Base-by-base conservation (phyloP, 257 asterid genomes). In the Ballota nigra region DNA sequence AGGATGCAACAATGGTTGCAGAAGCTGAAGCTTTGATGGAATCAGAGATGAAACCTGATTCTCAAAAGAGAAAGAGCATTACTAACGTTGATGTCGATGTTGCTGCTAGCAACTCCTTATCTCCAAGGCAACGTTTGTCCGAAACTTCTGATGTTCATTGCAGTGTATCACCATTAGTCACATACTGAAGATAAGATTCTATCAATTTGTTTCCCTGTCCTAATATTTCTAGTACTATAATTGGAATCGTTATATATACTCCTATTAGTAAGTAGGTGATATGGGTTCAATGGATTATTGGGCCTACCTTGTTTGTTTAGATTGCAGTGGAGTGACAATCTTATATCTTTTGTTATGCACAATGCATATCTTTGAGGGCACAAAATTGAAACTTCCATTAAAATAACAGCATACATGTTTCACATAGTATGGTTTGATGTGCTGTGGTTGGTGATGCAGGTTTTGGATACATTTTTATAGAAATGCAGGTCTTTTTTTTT, bases 51-150 rank as follows among this genome's bases (percentile, higher is more conserved):
- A 87, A 79, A 74, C 18, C 70, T 24, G 97, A 90, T 73, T 79
- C 87, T 68, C 97, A 91, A 68, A 94, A 91, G 83, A 87, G 97
- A 81, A 91, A 91, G 82, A 84, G 66, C 67, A 84, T 94, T n/a
- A 41, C 85, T 53, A 94, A 94, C 59, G 83, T 79, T 45, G 97
- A 94, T 23, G 89, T 89, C 47, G 97, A 94, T 70, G 86, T 60
- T 63, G 97, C 96, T 80, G 96, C 98, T 7, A 89, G 82, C 83
- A 86, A 66, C 69, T 72, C 84, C 1, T 83, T 77, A 68, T 89
- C 97, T 79, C 96, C 98, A 0, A 86, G 88, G 85, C 96, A 81
- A 78, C 85, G 89, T 73, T 71, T 85, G n/a, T 78, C 96, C 56
- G 97, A 89, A 75, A 75, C 84, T 18, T 84, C 96, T 19, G 97